Evolutionary conservation across 73 alveolate species (phyloP).

Genomic region (Paraurostyla sp.): DNA sequence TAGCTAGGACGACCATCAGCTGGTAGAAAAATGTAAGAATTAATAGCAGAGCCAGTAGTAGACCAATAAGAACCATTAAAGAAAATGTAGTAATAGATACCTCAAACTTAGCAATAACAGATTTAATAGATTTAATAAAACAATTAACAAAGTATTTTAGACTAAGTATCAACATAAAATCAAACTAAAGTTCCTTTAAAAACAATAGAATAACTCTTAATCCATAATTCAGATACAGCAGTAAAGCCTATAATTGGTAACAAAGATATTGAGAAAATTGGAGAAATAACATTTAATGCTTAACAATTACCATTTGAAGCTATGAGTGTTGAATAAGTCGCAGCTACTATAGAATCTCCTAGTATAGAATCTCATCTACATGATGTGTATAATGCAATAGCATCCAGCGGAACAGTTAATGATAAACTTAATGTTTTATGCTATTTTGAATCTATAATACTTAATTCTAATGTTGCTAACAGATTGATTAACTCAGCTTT

Average conservation of each 20-base stretch:
- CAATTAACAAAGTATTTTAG: not conserved
- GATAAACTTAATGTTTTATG: constrained; percentile 90
- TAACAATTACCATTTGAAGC: constrained; percentile 86
- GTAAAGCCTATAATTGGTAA: constrained; percentile 96
- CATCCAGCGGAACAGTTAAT: constrained; percentile 82
- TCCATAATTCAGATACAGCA: constrained; percentile 89
- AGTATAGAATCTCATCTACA: constrained; percentile 90
- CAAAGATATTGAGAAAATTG: constrained; percentile 89
- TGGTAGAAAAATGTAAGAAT: constrained; percentile 5
- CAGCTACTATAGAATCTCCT: constrained; percentile 78
- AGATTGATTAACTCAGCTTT: constrained; percentile 93
- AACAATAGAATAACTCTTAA: constrained; percentile 84
- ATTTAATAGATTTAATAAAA: not conserved
- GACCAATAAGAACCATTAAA: not conserved
- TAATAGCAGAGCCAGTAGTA: not conserved
- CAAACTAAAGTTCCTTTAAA: constrained; percentile 54
- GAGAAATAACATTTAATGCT: constrained; percentile 76
- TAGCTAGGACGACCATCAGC: constrained; percentile 23
- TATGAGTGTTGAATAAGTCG: constrained; percentile 84
- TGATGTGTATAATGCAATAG: constrained; percentile 88
- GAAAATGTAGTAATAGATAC: not conserved
- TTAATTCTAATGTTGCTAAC: constrained; percentile 94
- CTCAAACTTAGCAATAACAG: not conserved
- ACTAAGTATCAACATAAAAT: not conserved
- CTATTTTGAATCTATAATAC: constrained; percentile 94